A percentile compares a stretch with the other conserved stretches of the same genome.
These are phyloP conservation scores for Floccularia luteovirens DNA, from an alignment of 768 basidiomycete genomes.

Conservation along the genomic window DNA sequence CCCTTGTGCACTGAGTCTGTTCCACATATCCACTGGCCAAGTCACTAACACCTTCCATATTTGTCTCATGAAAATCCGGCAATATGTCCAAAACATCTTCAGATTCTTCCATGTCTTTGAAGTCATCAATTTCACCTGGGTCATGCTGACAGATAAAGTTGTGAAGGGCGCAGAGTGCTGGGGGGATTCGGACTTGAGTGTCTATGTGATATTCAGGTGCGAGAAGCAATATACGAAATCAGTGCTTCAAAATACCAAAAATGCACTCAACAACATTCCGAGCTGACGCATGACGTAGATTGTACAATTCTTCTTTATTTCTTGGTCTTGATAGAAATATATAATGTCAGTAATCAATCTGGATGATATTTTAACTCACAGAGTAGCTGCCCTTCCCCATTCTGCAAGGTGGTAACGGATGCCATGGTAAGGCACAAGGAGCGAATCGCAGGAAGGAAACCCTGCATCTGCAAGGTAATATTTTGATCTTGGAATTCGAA, in stretches of 20 bases:
- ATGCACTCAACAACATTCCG: slow-evolving; percentile 21
- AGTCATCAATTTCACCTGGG: slow-evolving; percentile 10
- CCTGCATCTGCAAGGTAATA: slow-evolving; percentile 24
- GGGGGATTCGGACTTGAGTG: slow-evolving; percentile 14
- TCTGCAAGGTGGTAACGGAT: slow-evolving; percentile 24
- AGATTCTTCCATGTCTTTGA: slow-evolving; percentile 3
- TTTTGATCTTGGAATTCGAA: slow-evolving; percentile 16
- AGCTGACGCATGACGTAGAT: slow-evolving; percentile 22
- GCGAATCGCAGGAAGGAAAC: slow-evolving; percentile 13
- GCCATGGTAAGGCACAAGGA: slow-evolving; percentile 23
- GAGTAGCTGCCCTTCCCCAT: slow-evolving; percentile 13
- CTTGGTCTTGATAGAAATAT: slow-evolving; percentile 12
- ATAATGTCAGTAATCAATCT: background rate
- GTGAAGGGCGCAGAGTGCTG: slow-evolving; percentile 15
- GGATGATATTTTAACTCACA: slow-evolving; percentile 4
- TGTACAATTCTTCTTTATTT: slow-evolving; percentile 23
- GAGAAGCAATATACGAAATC: slow-evolving; percentile 11
- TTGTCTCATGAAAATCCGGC: background rate
- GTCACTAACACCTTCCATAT: background rate
- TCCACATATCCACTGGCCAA: slow-evolving; percentile 1
- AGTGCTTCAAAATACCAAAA: slow-evolving; percentile 19
- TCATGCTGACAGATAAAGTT: slow-evolving; percentile 18
- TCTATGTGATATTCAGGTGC: slow-evolving; percentile 12
- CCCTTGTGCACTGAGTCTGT: slow-evolving; percentile 4
- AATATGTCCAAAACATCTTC: background rate